Conservation (phyloP, 202 grass and related monocot genomes). For the Carex arenaria region DNA sequence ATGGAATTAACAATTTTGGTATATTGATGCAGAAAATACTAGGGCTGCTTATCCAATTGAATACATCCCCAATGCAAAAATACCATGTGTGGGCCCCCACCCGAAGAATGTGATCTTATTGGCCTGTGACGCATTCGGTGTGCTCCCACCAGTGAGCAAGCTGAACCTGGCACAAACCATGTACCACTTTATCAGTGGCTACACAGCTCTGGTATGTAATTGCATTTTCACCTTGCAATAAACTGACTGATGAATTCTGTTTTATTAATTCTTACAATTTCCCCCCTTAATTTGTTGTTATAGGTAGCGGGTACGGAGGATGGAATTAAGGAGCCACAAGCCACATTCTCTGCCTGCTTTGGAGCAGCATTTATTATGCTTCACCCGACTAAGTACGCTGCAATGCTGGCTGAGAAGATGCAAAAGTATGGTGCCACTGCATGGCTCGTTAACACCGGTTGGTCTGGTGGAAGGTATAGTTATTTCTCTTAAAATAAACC, state of each 20-base stretch:
- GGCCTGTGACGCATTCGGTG: conserved; percentile 93
- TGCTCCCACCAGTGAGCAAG: conserved; percentile 97
- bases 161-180: conserved; percentile 94
- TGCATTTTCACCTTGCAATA: neutral
- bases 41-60: conserved; percentile 94
- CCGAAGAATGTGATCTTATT: conserved; percentile 97
- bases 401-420: conserved; percentile 99
- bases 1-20: neutral
- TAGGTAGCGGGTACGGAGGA: conserved; percentile 95
- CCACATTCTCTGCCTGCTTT: conserved; percentile 97
- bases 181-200: conserved; percentile 99
- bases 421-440: conserved; percentile 89
- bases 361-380: conserved; percentile 99
- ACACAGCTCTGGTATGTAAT: conserved; percentile 71
- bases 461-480: conserved; percentile 84
- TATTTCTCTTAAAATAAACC: no score
- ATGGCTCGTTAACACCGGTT: conserved; percentile 99
- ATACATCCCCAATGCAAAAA: conserved; percentile 90
- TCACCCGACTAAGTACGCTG: conserved; percentile 92
- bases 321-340: conserved; percentile 93
- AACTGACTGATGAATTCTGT: neutral
- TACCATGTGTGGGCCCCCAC: conserved; percentile 84
- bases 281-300: neutral
- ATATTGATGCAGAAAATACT: conserved; percentile 70
- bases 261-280: neutral